Base-by-base conservation (phyloP, 495 filamentous ascomycete genomes). In the Penicillium flavigenum region DNA sequence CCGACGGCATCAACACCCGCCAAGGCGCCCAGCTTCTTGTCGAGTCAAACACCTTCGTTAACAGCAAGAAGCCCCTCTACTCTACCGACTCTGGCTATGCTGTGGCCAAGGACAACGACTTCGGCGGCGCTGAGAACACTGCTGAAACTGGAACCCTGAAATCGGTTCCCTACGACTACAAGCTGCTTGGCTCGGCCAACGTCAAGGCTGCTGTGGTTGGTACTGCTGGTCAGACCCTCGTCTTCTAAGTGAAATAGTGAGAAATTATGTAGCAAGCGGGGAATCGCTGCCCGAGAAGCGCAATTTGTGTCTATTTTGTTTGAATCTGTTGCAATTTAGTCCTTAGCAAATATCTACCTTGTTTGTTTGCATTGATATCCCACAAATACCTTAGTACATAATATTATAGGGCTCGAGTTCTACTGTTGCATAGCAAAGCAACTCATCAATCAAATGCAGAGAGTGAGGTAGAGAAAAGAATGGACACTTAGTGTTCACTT, bases 1-100 rank as follows among this genome's bases (percentile, higher is more conserved):
- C 58, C 60, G 81, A 82, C 48, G 84, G 81, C 19, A 82, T 89
- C 73, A 86, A 90, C 74, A 82, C 83, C 17, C 81, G 87, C 41
- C 68, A 83, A 51, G 85, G 84, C 31, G 87, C 86, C 14, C 83
- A 88, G 71, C 61, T 86, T 2, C 72, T 87, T 14, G 80, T 87
- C 41, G 76, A 88, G 74, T 81, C 77, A 54, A 86, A 80, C 64
- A 75, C 73, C 24, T 89, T 87, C 63, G 68, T 67, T n/a, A 65
- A 68, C 19, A 65, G 63, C 29, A 71, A 72, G 41, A 72, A 81
- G 60, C 68, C 78, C 1, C 73, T 88, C 27, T 83, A 82, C 66
- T 78, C 76, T 27, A 76, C 73, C n/a, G 80, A 88, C 54, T 78
- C 68, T n/a, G 77, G 80, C 6, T 76, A 76, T 62, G 78, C 78